phyloP scores from a whole-genome alignment of 1,284 basidiomycete genomes.

The Somion occarium region DNA sequence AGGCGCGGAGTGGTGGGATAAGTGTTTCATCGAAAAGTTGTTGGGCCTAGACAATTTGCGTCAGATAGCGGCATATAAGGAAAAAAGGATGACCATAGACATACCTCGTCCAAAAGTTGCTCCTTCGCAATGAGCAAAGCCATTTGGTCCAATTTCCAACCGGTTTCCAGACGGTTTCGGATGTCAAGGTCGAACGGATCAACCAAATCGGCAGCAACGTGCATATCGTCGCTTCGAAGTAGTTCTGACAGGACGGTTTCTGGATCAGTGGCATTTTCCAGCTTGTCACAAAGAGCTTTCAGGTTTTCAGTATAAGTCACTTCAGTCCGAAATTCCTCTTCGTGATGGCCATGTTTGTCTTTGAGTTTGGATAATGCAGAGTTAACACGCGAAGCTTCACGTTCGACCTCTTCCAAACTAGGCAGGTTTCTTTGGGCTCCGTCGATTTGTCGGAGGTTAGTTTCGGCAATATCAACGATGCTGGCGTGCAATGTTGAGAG shows the following conservation, averaged over 20 bases:
- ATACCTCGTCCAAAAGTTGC: constrained; percentile 17
- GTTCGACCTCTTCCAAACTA: constrained; percentile 1
- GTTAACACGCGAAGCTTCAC: constrained; percentile 6
- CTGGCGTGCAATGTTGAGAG: background rate
- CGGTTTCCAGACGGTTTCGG: constrained; percentile 15
- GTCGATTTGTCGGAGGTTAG: constrained; percentile 3
- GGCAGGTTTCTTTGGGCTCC: constrained; percentile 5
- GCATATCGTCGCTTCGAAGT: background rate
- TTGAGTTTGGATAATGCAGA: background rate
- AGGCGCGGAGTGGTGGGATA: constrained; percentile 12
- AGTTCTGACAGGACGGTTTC: background rate
- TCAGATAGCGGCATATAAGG: no score
- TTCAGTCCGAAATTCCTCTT: background rate
- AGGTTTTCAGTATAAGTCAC: background rate
- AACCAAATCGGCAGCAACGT: no score
- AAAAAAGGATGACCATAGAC: constrained; percentile 1
- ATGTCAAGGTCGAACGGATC: constrained; percentile 12
- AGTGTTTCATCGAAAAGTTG: constrained; percentile 11
- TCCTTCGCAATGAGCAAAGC: constrained; percentile 17
- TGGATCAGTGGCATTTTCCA: background rate
- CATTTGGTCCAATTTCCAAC: constrained; percentile 20
- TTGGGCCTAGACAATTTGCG: constrained; percentile 15
- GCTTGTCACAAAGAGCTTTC: background rate
- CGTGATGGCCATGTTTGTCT: background rate
- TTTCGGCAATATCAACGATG: constrained; percentile 3